Conservation (phyloP, 345 rosid genomes). For the Rhodamnia rubescens region DNA sequence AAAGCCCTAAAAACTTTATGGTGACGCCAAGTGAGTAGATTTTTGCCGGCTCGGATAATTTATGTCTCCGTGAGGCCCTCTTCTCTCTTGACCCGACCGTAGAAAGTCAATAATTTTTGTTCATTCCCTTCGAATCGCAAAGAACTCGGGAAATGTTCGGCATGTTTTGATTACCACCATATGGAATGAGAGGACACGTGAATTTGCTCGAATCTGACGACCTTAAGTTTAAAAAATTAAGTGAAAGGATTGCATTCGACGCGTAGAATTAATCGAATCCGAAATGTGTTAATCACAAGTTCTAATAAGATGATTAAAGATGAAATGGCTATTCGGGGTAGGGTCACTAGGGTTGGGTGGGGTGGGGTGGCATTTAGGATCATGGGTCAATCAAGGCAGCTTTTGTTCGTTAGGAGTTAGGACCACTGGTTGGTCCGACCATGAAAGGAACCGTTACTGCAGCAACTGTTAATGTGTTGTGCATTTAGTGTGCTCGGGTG, state of each 20-base stretch:
- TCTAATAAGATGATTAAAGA: neutral
- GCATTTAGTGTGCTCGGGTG: neutral
- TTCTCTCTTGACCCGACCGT: neutral
- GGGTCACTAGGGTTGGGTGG: too few species aligned
- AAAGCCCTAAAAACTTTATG: neutral
- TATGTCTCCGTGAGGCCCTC: neutral
- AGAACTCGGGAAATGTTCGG: neutral
- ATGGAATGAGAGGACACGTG: neutral
- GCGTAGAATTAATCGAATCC: neutral
- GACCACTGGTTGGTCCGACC: neutral
- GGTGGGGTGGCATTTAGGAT: neutral
- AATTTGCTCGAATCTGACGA: neutral
- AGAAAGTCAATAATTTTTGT: neutral
- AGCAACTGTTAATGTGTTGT: neutral
- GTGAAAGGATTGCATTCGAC: neutral
- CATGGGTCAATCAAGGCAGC: neutral
- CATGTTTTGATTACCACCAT: neutral
- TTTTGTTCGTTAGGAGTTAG: neutral
- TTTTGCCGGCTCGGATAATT: neutral
- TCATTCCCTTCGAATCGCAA: neutral
- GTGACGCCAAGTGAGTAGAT: neutral
- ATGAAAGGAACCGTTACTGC: neutral
- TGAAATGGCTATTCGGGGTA: neutral
- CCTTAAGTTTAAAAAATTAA: neutral
- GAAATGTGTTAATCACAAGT: neutral